A percentile compares a stretch with the other conserved stretches of the same genome.
phyloP scores from a whole-genome alignment of 2,329 filamentous ascomycete species.

The Trichoderma hamatum region DNA sequence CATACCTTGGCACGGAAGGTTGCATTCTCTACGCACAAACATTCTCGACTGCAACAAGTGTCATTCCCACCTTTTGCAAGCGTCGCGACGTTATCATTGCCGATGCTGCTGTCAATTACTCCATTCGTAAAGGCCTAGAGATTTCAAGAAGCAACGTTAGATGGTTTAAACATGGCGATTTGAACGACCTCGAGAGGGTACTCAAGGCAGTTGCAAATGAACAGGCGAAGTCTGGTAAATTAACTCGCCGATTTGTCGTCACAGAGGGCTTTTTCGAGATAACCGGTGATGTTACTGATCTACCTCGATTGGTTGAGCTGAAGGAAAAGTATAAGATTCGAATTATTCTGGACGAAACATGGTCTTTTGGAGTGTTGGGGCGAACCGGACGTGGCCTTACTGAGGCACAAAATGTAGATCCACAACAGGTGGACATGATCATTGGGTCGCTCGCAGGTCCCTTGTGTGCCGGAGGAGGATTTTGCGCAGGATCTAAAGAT shows the following conservation, averaged over 20 bases:
- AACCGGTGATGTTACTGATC: constrained; percentile 78
- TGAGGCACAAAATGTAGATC: constrained; percentile 95
- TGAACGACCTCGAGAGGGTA: constrained; percentile 87
- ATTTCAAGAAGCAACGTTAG: constrained; percentile 86
- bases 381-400: constrained; percentile 89
- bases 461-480: constrained; percentile 89
- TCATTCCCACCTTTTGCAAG: constrained; percentile 96
- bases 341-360: constrained; percentile 94
- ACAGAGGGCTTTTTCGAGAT: constrained; percentile 95
- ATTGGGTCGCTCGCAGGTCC: constrained; percentile 89
- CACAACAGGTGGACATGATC: constrained; percentile 94
- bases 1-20: constrained; percentile 81
- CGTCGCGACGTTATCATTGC: constrained; percentile 96
- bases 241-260: constrained; percentile 93
- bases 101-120: constrained; percentile 89
- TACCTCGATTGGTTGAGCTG: constrained; percentile 89
- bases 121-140: constrained; percentile 92
- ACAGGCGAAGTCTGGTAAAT: constrained; percentile 78
- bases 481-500: constrained; percentile 89
- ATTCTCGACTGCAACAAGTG: constrained; percentile 94
- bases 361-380: constrained; percentile 94
- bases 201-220: constrained; percentile 85
- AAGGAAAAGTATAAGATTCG: constrained; percentile 98
- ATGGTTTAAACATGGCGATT: constrained; percentile 96
- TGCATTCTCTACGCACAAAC: constrained; percentile 96